These are phyloP conservation scores for Cryptococcus floricola DNA, from an alignment of 1,284 basidiomycete species.

Conservation along the genomic window DNA sequence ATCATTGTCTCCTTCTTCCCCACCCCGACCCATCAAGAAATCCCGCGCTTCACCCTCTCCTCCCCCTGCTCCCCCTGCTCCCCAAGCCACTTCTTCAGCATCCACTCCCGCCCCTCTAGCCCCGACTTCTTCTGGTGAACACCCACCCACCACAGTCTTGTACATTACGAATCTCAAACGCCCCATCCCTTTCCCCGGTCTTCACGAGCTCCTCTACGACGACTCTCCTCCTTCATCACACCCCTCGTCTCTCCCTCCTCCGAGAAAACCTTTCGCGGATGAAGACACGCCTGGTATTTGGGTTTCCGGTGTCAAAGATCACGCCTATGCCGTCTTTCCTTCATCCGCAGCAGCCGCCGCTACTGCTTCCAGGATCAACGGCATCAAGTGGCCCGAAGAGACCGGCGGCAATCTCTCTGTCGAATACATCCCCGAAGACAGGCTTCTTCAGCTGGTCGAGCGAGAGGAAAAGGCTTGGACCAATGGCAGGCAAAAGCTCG, in stretches of 20 bases:
- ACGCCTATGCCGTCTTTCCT: slow-evolving; percentile 40
- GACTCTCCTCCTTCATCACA: slow-evolving; percentile 10
- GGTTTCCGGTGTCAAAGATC: slow-evolving; percentile 45
- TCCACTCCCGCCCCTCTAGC: slow-evolving; percentile 15
- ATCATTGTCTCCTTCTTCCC: neutral
- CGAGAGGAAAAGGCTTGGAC: slow-evolving; percentile 46
- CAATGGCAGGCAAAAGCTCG: slow-evolving; percentile 38
- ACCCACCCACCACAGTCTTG: slow-evolving; percentile 40
- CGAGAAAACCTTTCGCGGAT: slow-evolving; percentile 26
- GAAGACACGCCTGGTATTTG: slow-evolving; percentile 37
- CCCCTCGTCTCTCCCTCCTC: slow-evolving; percentile 15
- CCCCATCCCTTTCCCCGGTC: slow-evolving; percentile 34
- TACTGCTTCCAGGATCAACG: slow-evolving; percentile 27
- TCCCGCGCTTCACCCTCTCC: slow-evolving; percentile 4
- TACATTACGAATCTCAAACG: slow-evolving; percentile 48
- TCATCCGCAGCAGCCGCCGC: slow-evolving; percentile 19
- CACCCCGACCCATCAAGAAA: slow-evolving; percentile 4
- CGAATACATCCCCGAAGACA: slow-evolving; percentile 39
- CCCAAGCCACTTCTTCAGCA: slow-evolving; percentile 17
- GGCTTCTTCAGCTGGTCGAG: slow-evolving; percentile 28
- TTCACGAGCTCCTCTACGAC: slow-evolving; percentile 30
- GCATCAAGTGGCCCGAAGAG: slow-evolving; percentile 30
- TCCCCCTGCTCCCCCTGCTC: neutral
- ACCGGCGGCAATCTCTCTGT: slow-evolving; percentile 34
- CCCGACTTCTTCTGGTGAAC: neutral